phyloP scores from a whole-genome alignment of 352 stramenopile genomes.

The Phytopythium ostracodes region DNA sequence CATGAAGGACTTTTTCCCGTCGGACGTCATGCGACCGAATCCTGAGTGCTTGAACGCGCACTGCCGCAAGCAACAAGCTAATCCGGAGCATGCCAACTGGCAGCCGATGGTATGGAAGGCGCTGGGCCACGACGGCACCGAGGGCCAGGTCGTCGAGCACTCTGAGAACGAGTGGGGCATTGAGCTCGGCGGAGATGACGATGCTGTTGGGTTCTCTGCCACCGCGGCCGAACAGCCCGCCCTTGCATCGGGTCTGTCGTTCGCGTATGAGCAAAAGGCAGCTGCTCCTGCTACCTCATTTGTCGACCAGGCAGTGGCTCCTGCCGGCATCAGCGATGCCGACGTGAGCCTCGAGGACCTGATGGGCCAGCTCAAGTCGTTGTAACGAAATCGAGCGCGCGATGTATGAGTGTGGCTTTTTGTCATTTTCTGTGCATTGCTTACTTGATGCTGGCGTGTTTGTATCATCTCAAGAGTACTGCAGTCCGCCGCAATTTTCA shows the following conservation, averaged over 20 bases:
- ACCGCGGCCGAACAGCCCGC: constrained; percentile 11
- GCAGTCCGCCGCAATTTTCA: too few relatives aligned
- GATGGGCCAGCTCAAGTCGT: constrained; percentile 74
- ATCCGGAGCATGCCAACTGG: constrained; percentile 41
- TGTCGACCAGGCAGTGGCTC: constrained; percentile 16
- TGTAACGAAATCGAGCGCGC: constrained; percentile 24
- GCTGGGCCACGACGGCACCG: constrained; percentile 46
- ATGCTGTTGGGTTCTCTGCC: constrained; percentile 5
- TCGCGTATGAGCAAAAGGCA: constrained; percentile 51
- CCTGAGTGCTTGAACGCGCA: constrained; percentile 77
- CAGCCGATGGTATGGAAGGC: constrained; percentile 70
- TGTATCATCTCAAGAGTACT: too few relatives aligned
- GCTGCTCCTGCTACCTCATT: neutral
- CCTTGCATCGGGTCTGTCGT: constrained; percentile 50
- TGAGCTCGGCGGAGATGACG: constrained; percentile 39
- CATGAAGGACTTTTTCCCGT: constrained; percentile 87
- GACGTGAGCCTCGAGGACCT: constrained; percentile 73
- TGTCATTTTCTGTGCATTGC: too few relatives aligned
- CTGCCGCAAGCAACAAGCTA: constrained; percentile 69
- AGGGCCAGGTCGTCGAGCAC: constrained; percentile 49
- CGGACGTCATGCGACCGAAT: constrained; percentile 77
- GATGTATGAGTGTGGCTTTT: neutral
- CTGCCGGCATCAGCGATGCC: constrained; percentile 17
- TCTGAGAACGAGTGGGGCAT: constrained; percentile 89
- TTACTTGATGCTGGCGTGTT: too few relatives aligned